Evolutionary conservation across 2,329 filamentous ascomycete genomes (phyloP).

Genomic region (Colletotrichum simmondsii): DNA sequence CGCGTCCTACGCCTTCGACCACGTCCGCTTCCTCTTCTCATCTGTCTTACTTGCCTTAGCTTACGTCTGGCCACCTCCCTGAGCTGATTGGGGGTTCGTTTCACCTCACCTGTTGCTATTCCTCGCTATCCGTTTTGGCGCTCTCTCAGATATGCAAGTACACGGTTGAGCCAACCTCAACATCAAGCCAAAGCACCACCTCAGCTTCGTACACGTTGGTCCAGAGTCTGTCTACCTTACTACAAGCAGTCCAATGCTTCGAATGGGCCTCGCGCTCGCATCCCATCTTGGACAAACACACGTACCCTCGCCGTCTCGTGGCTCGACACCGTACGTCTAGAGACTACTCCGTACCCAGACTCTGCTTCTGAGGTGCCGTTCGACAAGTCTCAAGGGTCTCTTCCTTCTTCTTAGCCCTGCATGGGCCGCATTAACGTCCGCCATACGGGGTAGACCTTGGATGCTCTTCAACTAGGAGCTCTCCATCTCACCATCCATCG

Average conservation of each 20-base stretch:
- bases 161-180: slow-evolving; percentile 9
- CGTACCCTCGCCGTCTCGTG: slow-evolving; percentile 21
- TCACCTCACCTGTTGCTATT: not conserved
- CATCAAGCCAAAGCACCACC: slow-evolving; percentile 7
- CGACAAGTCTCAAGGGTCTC: slow-evolving; percentile 22
- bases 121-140: not conserved
- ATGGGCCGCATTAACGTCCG: slow-evolving; percentile 32
- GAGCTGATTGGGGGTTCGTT: not conserved
- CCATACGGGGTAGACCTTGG: slow-evolving; percentile 32
- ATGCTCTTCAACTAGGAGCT: slow-evolving; percentile 10
- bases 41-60: slow-evolving; percentile 6
- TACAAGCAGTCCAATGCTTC: slow-evolving; percentile 20
- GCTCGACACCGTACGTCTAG: slow-evolving; percentile 3
- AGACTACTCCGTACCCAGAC: not conserved
- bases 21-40: not conserved
- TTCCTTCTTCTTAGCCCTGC: slow-evolving; percentile 20
- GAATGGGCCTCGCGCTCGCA: slow-evolving; percentile 24
- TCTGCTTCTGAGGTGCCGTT: slow-evolving; percentile 5
- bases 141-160: slow-evolving; percentile 14
- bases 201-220: slow-evolving; percentile 19
- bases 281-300: slow-evolving; percentile 29
- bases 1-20: not conserved
- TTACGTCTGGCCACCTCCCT: not conserved
- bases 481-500: not conserved
- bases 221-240: slow-evolving; percentile 10